A percentile compares a stretch with the other conserved stretches of the same genome.
Conservation (phyloP, 768 basidiomycete genomes). For the Suillus variegatus region DNA sequence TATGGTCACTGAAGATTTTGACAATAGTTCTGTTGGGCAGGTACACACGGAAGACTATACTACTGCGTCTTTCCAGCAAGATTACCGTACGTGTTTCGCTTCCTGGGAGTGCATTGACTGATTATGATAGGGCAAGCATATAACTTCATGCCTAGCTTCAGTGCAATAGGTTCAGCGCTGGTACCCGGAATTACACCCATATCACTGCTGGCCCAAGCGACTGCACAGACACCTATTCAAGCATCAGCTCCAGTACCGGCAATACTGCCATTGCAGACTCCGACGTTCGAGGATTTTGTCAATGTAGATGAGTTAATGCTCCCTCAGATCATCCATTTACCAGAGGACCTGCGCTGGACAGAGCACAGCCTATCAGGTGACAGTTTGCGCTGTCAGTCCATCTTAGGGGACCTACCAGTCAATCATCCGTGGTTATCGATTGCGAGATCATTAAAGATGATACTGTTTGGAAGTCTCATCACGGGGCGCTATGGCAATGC, state of each 20-base stretch:
- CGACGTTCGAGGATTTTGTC: background rate
- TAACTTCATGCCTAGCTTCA: background rate
- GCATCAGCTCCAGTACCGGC: too few species aligned
- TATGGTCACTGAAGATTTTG: background rate
- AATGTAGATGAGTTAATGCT: background rate
- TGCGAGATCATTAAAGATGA: background rate
- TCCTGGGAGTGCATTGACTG: background rate
- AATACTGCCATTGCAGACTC: background rate
- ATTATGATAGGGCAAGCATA: background rate
- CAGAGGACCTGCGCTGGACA: background rate
- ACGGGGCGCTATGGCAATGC: background rate
- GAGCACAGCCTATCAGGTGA: background rate
- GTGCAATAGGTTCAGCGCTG: background rate
- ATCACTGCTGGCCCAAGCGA: too few species aligned
- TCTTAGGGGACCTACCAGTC: background rate
- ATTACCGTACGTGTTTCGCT: background rate
- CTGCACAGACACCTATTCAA: too few species aligned
- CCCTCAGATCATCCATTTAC: background rate
- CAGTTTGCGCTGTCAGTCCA: background rate
- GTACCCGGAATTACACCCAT: too few species aligned
- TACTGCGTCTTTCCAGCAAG: background rate
- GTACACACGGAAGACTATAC: background rate
- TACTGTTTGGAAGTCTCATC: background rate
- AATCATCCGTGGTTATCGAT: background rate
- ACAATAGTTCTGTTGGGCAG: background rate